Percentiles rank a stretch among this genome's conserved stretches.
Evolutionary conservation across 2,329 filamentous ascomycete species (phyloP).

Genomic region (Aureobasidium sp.): DNA sequence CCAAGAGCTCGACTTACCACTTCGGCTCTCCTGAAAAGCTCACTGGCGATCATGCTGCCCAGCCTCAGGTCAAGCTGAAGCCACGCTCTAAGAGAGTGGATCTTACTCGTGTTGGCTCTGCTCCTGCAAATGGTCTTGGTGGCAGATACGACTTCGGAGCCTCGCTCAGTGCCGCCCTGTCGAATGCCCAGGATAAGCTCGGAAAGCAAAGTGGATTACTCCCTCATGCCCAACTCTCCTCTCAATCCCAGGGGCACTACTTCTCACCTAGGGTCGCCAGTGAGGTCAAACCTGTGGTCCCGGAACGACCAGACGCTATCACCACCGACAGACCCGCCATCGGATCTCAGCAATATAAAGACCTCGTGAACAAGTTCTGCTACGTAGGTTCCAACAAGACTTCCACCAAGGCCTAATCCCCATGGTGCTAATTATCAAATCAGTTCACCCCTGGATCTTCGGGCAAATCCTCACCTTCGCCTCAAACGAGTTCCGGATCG

Average conservation of each 20-base stretch:
- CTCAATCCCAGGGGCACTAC: slow-evolving; percentile 13
- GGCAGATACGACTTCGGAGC: slow-evolving; percentile 94
- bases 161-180: slow-evolving; percentile 78
- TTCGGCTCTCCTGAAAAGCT: slow-evolving; percentile 40
- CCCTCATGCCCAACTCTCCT: neutral
- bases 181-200: slow-evolving; percentile 60
- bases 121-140: slow-evolving; percentile 59
- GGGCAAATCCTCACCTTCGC: slow-evolving; percentile 19
- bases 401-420: slow-evolving; percentile 30
- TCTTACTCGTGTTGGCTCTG: slow-evolving; percentile 48
- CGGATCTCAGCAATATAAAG: slow-evolving; percentile 85
- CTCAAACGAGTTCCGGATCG: slow-evolving; percentile 11
- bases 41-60: slow-evolving; percentile 54
- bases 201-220: slow-evolving; percentile 49
- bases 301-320: slow-evolving; percentile 46
- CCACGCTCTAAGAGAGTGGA: slow-evolving; percentile 55
- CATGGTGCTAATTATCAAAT: slow-evolving; percentile 33
- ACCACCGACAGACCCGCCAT: slow-evolving; percentile 61
- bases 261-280: slow-evolving; percentile 19
- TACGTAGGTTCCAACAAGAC: slow-evolving; percentile 73
- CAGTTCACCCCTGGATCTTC: slow-evolving; percentile 19
- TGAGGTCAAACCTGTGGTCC: slow-evolving; percentile 34
- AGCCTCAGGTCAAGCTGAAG: slow-evolving; percentile 57
- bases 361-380: slow-evolving; percentile 98
- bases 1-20: slow-evolving; percentile 35